Percentiles rank a stretch among this genome's conserved stretches.
Conservation (phyloP, 2,329 filamentous ascomycete genomes). For the Clarireedia paspali region DNA sequence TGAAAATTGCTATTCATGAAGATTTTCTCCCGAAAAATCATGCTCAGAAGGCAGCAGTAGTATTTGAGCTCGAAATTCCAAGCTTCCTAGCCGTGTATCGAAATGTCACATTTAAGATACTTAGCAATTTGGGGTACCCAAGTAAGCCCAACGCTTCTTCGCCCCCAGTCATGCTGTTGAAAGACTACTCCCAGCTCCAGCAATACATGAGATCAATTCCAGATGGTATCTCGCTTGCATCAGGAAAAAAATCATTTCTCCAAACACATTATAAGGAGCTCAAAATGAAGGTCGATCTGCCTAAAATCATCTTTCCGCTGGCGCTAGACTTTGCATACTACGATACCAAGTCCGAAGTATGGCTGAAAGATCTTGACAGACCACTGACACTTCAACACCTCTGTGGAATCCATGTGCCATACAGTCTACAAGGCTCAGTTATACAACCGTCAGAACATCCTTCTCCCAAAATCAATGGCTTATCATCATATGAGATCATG, state of each 20-base stretch:
- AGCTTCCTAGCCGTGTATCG: conserved; percentile 40
- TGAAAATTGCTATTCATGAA: conserved; percentile 34
- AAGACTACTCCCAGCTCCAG: conserved; percentile 21
- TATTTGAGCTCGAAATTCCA: conserved; percentile 46
- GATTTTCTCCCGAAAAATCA: conserved; percentile 37
- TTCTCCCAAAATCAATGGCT: conserved; percentile 21
- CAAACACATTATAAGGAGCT: too few relatives aligned
- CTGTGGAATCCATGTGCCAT: too few relatives aligned
- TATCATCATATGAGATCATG: conserved; percentile 35
- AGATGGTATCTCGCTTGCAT: too few relatives aligned
- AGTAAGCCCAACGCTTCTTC: not conserved
- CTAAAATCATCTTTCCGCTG: too few relatives aligned
- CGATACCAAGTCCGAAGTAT: too few relatives aligned
- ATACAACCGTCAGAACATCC: conserved; percentile 10
- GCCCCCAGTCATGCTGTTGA: conserved; percentile 9
- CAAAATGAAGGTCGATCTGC: too few relatives aligned
- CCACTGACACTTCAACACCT: too few relatives aligned
- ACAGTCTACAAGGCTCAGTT: conserved; percentile 22
- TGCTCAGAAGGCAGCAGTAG: conserved; percentile 33
- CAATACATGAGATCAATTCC: too few relatives aligned
- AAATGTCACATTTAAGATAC: conserved; percentile 42
- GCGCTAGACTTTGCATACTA: too few relatives aligned
- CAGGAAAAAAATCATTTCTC: too few relatives aligned
- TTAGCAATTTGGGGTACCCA: conserved; percentile 21
- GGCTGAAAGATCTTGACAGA: too few relatives aligned